Base-by-base conservation (phyloP, 371 early-diverging fungal genomes). In the Parasitella parasitica region DNA sequence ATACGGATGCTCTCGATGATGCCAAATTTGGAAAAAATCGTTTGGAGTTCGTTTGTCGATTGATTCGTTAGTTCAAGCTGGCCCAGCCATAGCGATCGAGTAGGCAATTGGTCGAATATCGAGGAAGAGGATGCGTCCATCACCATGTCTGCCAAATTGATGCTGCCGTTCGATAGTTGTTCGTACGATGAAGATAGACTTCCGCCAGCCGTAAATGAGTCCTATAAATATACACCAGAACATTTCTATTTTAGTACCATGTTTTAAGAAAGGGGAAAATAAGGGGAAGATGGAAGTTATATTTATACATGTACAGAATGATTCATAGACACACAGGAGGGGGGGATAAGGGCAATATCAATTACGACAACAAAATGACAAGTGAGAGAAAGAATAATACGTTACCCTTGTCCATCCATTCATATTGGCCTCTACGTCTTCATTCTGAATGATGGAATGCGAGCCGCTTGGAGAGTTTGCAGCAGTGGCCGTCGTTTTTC, bases 1-100 rank as follows among this genome's bases (percentile, higher is more conserved):
- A 96, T 87, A 18, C 97, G 87, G 55, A 96, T 81, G 32, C 88
- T 91, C 76, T 98, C 98, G 70, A 98, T 93, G 6, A 89, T 76
- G 2, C 98, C 98, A 71, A 89, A 97, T 15, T 88, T 89, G 8
- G 89, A 80, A 75, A 97, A 98, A 13, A 89, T 70, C 49, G 81
- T 75, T 16, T 87, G 82, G 46, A 98, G 78, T 38, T 96, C 95
- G n/a, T 85, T 80, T 18, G 84, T 78, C 4, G 88, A 86, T 59
- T 95, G 81, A 9, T 78, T 66, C 0, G 91, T 56, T 22, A 49
- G 81, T 68, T 94, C 94, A 15, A 97, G 81, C 67, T 96, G 96
- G 34, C 97, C 97, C 54, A 97, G 84, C 96, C 97, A 97, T 22
- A 98, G 82, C 8, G 95, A 93, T 43, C 65, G 36, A 13, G 59